Evolutionary conservation across 768 basidiomycete species (phyloP).

Genomic region (Nevesoporus exiguus): DNA sequence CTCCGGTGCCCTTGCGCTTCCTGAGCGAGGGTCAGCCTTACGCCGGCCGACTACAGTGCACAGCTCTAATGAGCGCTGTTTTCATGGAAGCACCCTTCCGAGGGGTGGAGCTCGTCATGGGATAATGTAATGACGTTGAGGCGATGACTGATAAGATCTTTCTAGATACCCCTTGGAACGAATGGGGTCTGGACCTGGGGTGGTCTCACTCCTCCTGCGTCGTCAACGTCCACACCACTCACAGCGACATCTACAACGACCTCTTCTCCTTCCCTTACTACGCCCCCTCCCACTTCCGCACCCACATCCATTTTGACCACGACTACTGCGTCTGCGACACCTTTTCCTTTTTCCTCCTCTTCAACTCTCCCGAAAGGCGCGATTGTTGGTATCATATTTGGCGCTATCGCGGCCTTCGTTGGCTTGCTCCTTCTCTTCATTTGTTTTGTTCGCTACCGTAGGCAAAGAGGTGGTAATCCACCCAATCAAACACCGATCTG

Average conservation of each 20-base stretch:
- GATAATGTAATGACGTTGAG: constrained; percentile 9
- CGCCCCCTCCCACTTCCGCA: constrained; percentile 27
- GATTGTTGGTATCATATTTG: constrained; percentile 38
- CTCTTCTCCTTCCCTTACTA: constrained; percentile 25
- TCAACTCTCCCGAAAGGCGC: constrained; percentile 31
- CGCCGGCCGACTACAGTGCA: background rate
- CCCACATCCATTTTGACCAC: constrained; percentile 24
- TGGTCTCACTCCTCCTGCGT: constrained; percentile 64
- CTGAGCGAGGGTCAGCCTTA: background rate
- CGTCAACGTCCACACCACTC: constrained; percentile 30
- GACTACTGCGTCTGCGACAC: constrained; percentile 26
- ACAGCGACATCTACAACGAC: constrained; percentile 24
- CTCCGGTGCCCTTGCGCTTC: background rate
- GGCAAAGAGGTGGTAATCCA: constrained; percentile 15
- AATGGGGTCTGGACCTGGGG: constrained; percentile 66
- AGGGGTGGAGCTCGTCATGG: background rate
- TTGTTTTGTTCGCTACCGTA: constrained; percentile 33
- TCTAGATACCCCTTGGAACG: constrained; percentile 70
- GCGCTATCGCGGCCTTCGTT: constrained; percentile 54
- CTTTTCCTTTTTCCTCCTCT: constrained; percentile 25
- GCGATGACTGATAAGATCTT: constrained; percentile 10
- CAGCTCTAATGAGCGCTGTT: background rate
- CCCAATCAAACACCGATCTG: constrained; percentile 30
- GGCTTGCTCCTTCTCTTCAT: constrained; percentile 48
- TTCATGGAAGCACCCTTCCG: background rate